Conservation (phyloP, 2,329 filamentous ascomycete genomes). For the Trichoderma endophyticum region DNA sequence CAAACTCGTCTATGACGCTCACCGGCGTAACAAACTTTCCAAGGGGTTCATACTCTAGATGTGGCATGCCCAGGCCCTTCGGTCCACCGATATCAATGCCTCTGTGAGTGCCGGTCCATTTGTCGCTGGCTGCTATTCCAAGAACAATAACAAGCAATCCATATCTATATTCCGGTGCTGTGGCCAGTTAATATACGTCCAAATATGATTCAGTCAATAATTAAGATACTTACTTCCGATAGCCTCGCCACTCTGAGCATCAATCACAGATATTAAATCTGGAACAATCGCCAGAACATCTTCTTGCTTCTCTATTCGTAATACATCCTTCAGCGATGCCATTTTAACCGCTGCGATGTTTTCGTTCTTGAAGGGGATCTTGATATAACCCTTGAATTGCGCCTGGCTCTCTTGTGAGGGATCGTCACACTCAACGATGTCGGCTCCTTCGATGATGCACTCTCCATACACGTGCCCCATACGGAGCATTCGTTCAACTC, state of each 20-base stretch:
- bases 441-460: neutral
- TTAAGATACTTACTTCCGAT: neutral
- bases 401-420: neutral
- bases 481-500: neutral
- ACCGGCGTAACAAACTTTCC: neutral
- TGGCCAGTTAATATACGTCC: fast-evolving
- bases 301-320: neutral
- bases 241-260: neutral
- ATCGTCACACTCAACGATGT: neutral
- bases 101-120: neutral
- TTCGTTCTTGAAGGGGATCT: neutral
- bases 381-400: neutral
- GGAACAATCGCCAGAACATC: neutral
- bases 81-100: neutral
- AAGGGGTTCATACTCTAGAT: neutral
- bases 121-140: neutral
- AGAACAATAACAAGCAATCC: neutral
- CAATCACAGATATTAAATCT: neutral
- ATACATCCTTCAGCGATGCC: neutral
- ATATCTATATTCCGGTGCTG: neutral
- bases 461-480: neutral
- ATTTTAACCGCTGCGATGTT: neutral
- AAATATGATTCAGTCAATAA: neutral
- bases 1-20: neutral
- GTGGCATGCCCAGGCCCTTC: neutral